Evolutionary conservation across 306 rosid genomes (phyloP).

Genomic region (Lagenaria siceraria): DNA sequence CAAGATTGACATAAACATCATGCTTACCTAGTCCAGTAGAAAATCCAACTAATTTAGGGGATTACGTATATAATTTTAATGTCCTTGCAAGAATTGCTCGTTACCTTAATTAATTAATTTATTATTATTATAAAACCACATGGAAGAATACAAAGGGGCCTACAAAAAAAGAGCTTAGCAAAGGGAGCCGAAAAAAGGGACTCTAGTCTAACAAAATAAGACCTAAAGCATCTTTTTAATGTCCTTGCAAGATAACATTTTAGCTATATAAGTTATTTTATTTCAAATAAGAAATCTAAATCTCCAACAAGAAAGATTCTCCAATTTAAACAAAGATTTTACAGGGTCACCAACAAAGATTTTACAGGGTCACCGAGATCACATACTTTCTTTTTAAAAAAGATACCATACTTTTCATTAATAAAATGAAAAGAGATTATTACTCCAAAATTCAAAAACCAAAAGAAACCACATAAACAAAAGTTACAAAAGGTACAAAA

Average conservation of each 20-base stretch:
- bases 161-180: neutral
- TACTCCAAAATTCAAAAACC: no score
- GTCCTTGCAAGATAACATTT: neutral
- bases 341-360: neutral
- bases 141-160: neutral
- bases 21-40: neutral
- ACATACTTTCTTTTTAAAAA: no score
- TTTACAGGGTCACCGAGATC: neutral
- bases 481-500: no score
- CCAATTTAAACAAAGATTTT: neutral
- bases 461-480: no score
- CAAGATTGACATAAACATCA: neutral
- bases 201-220: neutral
- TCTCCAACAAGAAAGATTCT: neutral
- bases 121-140: neutral
- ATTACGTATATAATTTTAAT: neutral
- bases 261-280: neutral
- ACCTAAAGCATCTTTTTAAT: neutral
- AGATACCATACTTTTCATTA: no score
- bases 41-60: neutral
- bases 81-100: neutral
- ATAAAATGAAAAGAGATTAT: no score
- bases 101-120: neutral
- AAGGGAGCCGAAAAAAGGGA: neutral
- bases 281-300: neutral